These are phyloP conservation scores for Alternaria ventricosa DNA, from an alignment of 2,329 filamentous ascomycete genomes.

Conservation along the genomic window DNA sequence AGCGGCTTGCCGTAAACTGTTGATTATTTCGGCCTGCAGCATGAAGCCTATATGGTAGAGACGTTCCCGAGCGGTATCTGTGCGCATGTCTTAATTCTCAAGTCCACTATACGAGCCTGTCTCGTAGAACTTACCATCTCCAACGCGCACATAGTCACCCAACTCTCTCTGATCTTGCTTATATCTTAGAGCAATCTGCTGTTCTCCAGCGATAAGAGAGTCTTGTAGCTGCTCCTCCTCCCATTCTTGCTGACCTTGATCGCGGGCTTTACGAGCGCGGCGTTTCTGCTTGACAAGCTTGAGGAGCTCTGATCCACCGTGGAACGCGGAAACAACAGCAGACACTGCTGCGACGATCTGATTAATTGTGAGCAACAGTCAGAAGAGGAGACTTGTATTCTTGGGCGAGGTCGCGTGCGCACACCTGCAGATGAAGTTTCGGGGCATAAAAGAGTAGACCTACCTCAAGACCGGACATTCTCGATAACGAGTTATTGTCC, in stretches of 20 bases:
- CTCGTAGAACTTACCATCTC: conserved; percentile 45
- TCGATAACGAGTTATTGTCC: not conserved
- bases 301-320: conserved; percentile 49
- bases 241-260: conserved; percentile 34
- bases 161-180: conserved; percentile 43
- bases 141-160: conserved; percentile 45
- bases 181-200: conserved; percentile 43
- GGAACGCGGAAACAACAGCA: conserved; percentile 53
- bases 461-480: conserved; percentile 42
- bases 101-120: conserved; percentile 12
- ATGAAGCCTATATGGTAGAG: conserved; percentile 48
- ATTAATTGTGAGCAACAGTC: not conserved
- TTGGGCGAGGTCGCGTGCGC: not conserved
- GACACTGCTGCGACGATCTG: conserved; percentile 52
- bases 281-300: conserved; percentile 45
- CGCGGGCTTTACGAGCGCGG: conserved; percentile 35
- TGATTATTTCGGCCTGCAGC: conserved; percentile 51
- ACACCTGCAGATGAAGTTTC: not conserved
- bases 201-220: conserved; percentile 47
- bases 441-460: conserved; percentile 6
- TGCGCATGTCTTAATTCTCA: conserved; percentile 3
- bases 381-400: not conserved
- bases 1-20: conserved; percentile 47
- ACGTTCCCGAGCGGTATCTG: conserved; percentile 47
- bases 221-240: conserved; percentile 49